Conservation (phyloP, 306 rosid species). For the Castanopsis chinensis region DNA sequence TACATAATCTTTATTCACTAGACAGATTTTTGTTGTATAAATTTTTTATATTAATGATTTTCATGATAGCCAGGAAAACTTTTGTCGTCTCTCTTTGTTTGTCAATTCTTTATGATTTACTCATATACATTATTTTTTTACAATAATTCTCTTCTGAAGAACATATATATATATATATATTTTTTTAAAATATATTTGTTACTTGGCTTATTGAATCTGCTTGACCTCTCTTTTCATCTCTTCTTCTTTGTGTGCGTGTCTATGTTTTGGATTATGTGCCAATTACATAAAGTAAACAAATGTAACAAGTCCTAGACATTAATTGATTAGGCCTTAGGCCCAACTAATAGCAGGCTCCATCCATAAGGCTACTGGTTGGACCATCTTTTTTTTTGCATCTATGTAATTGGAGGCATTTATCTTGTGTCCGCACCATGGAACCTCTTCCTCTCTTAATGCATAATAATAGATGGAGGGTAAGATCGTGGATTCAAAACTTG, state of each 20-base stretch:
- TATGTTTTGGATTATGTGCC: not conserved
- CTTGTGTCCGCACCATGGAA: too few species aligned
- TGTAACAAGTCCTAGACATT: too few species aligned
- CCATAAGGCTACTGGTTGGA: too few species aligned
- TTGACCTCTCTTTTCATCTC: not conserved
- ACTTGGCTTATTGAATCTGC: not conserved
- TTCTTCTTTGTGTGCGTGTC: not conserved
- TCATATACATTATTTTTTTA: not conserved
- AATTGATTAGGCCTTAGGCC: too few species aligned
- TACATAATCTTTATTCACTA: conserved; percentile 1
- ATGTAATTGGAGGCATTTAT: too few species aligned
- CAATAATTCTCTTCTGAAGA: not conserved
- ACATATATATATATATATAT: too few species aligned
- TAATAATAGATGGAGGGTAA: too few species aligned
- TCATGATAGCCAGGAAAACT: not conserved
- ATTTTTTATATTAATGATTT: not conserved
- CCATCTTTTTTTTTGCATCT: too few species aligned
- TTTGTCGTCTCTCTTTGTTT: not conserved
- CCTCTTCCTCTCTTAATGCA: too few species aligned
- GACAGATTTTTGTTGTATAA: not conserved
- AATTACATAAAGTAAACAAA: too few species aligned
- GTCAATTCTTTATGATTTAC: not conserved
- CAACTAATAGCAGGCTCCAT: too few species aligned
- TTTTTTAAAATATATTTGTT: too few species aligned
- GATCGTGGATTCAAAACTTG: not conserved